Base-by-base conservation (phyloP, 345 rosid species). In the Melastoma malabathricum region DNA sequence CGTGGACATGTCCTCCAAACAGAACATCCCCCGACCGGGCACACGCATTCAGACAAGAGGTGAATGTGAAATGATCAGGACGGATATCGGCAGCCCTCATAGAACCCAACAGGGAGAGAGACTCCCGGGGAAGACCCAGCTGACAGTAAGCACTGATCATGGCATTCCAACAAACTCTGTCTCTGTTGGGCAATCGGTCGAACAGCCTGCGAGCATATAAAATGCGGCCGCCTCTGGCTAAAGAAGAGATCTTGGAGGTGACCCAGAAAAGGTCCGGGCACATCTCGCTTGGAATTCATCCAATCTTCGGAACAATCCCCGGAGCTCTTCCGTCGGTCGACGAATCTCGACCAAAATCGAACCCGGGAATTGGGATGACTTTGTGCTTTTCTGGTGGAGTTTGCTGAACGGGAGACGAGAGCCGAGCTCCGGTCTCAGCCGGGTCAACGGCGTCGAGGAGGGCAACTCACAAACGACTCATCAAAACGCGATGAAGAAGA, bases 111-210 rank as follows among this genome's bases (percentile, higher is more conserved):
- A 82, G 62, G 1, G 63, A 71, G 19, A 74, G 71, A 4, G 86
- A 58, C 50, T 84, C 79, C 39, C 59, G 69, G 70, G 68, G 72
- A 23, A 79, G 60, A 65, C 84, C 77, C 69, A 79, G 50, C 1
- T 52, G 85, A 58, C 94, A 72, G 64, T 83, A 83, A 47, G 75
- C 55, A 8, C 84, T 64, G 38, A 87, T 55, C 89, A 83, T 83
- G 4, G 96, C 69, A 60, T 87, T 87, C 87, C 96, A 87, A 46
- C 84, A 74, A 14, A 87, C 56, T 0, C 68, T 46, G 60, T 87
- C 96, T 58, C 76, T 60, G 0, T 62, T 47, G 6, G 72, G 75
- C 83, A 84, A 73, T 75, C 67, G 66, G 44, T 87, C 94, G 73
- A 87, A 84, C 77, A 87, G 38, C 19, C 75, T 59, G 51, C 94